Base-by-base conservation (phyloP, 169 alveolate genomes). In the Prorocentrum cordatum region DNA sequence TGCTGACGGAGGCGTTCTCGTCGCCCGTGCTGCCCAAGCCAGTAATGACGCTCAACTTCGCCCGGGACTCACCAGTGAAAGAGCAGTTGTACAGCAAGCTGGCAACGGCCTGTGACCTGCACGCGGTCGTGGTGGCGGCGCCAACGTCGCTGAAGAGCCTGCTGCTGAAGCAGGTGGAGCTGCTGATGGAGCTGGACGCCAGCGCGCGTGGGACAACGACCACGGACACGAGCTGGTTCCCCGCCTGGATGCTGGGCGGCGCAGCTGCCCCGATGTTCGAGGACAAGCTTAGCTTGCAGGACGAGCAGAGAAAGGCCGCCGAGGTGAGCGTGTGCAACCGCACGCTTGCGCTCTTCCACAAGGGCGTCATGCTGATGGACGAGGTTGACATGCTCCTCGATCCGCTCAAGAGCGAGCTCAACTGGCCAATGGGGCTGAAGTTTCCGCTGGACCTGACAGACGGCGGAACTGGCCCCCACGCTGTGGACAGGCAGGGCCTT, bases 341-440 rank as follows among this genome's bases (percentile, higher is more conserved):
- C 75, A 94, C 93, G 50, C 92, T 94, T 36, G 95, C 93, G 33
- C 92, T 94, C 88, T 93, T 93, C 83, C 92, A 92, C 32, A 90
- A 90, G 18, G 93, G 97, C 64, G 93, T 96, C 12, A 91, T 95
- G 62, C 87, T 96, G 61, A 94, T 96, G 91, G 98, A 96, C 91
- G 97, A 96, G 88, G 94, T 96, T 29, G 98, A 96, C 70, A 92
- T 93, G 79, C 92, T 96, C 66, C 92, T 96, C 83, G 97, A 96
- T 68, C 98, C 98, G 31, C 93, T 96, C 50, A 96, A 94, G 92
- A 94, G 97, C 64, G 98, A 96, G 83, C 93, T 96, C 75, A 97
- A 95, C 71, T 96, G 98, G 98, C 98, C 98, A 3, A 91, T 95
- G 50, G 98, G 98, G 2, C 92, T 82, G 38, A 95, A 94, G 92